phyloP scores from a whole-genome alignment of 2,329 filamentous ascomycete genomes.

The Zelopaecilomyces penicillatus region DNA sequence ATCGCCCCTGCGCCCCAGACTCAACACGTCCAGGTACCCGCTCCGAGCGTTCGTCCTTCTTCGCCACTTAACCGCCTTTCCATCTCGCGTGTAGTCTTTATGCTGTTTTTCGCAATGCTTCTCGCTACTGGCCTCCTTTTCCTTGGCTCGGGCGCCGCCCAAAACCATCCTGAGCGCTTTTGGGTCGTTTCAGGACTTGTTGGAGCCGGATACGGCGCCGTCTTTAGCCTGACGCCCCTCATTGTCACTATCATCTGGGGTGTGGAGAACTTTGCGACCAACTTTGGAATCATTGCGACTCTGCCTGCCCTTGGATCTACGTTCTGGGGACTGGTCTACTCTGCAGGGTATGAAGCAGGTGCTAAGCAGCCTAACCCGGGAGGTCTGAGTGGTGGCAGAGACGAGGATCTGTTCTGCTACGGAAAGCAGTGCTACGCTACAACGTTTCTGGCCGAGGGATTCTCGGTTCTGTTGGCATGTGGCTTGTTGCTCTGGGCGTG shows the following conservation, averaged over 20 bases:
- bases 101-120: conserved; percentile 65
- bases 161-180: conserved; percentile 70
- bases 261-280: conserved; percentile 96
- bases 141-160: conserved; percentile 66
- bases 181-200: conserved; percentile 78
- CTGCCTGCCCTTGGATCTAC: conserved; percentile 81
- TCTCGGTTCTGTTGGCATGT: conserved; percentile 71
- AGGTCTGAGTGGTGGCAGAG: conserved; percentile 14
- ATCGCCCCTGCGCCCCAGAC: conserved; percentile 62
- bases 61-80: conserved; percentile 36
- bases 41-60: conserved; percentile 12
- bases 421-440: conserved; percentile 71
- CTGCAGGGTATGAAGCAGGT: conserved; percentile 64
- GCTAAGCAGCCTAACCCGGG: conserved; percentile 33
- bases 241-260: conserved; percentile 98
- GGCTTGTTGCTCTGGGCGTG: conserved; percentile 68
- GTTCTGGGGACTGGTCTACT: conserved; percentile 87
- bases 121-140: conserved; percentile 69
- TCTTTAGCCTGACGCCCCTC: conserved; percentile 83
- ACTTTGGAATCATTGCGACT: conserved; percentile 93
- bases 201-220: conserved; percentile 85
- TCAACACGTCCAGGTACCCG: conserved; percentile 42
- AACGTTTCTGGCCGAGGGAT: conserved; percentile 80
- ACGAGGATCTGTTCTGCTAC: conserved; percentile 60
- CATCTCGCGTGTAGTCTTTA: conserved; percentile 71